Conservation (phyloP, 2,329 filamentous ascomycete species). For the Trichoderma guizhouense region DNA sequence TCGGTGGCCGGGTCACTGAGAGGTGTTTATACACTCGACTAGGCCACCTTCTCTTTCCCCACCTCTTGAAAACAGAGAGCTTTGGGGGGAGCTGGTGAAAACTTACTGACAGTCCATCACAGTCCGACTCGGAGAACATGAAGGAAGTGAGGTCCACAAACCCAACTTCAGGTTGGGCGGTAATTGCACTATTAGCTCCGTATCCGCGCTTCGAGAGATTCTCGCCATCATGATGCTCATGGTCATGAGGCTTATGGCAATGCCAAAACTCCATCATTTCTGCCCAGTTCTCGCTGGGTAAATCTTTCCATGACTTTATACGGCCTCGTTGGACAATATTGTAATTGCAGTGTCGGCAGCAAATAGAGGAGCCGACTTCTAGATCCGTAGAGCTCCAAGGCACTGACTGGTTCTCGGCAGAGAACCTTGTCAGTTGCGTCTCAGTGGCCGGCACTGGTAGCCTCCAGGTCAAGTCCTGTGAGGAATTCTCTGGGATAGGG, state of each 20-base stretch:
- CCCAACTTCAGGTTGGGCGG: conserved; percentile 62
- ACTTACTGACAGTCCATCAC: conserved; percentile 43
- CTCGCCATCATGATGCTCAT: conserved; percentile 44
- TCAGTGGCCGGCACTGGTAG: conserved; percentile 40
- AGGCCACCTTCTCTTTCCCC: conserved; percentile 62
- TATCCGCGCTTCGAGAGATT: conserved; percentile 67
- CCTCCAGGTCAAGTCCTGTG: conserved; percentile 49
- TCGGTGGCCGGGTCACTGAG: conserved; percentile 60
- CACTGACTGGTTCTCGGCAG: conserved; percentile 38
- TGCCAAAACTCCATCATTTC: conserved; percentile 99
- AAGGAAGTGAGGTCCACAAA: conserved; percentile 81
- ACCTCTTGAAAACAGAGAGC: background rate
- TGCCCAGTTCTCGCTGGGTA: conserved; percentile 96
- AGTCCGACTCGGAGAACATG: conserved; percentile 66
- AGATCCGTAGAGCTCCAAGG: conserved; percentile 58
- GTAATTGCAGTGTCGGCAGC: conserved; percentile 40
- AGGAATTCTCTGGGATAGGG: conserved; percentile 34
- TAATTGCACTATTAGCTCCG: conserved; percentile 73
- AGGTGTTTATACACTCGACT: conserved; percentile 37
- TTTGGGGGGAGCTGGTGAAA: background rate
- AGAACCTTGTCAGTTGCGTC: conserved; percentile 26
- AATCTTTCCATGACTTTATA: conserved; percentile 73
- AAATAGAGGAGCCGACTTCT: conserved; percentile 37
- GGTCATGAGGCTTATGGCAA: conserved; percentile 83
- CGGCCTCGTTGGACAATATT: conserved; percentile 36